Conservation (phyloP, 2,329 filamentous ascomycete species). For the Cladophialophora carrionii region DNA sequence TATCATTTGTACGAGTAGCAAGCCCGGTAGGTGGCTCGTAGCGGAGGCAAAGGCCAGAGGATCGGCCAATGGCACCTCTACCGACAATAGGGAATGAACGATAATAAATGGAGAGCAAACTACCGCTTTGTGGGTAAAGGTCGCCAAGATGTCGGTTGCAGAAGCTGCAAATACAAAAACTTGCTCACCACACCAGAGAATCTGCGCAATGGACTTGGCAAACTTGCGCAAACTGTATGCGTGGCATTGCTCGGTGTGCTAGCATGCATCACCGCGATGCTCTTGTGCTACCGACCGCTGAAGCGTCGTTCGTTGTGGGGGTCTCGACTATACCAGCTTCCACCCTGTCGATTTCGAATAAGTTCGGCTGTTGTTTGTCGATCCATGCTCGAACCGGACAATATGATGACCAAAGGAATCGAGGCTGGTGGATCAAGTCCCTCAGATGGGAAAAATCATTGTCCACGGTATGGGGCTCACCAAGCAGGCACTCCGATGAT, state of each 20-base stretch:
- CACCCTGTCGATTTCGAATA: not conserved
- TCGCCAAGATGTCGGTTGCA: not conserved
- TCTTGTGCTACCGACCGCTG: not conserved
- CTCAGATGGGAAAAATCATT: not conserved
- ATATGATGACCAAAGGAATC: not conserved
- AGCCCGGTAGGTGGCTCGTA: too few relatives aligned
- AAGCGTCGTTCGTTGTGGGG: not conserved
- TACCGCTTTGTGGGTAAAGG: not conserved
- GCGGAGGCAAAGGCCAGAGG: not conserved
- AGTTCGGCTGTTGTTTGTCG: not conserved
- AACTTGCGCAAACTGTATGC: slow-evolving; percentile 5
- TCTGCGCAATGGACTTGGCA: slow-evolving; percentile 32
- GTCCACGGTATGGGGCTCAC: not conserved
- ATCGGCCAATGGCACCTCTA: not conserved
- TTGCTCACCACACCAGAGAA: slow-evolving; percentile 30
- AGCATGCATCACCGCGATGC: not conserved
- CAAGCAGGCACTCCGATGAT: not conserved
- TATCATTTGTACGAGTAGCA: not conserved
- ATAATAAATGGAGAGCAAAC: slow-evolving; percentile 1
- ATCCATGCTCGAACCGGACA: not conserved
- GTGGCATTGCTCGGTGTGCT: not conserved
- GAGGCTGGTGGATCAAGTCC: not conserved
- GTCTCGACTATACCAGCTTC: not conserved
- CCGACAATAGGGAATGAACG: not conserved
- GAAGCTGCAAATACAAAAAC: slow-evolving; percentile 20